phyloP scores from a whole-genome alignment of 257 asterid genomes.

The Plantago major region DNA sequence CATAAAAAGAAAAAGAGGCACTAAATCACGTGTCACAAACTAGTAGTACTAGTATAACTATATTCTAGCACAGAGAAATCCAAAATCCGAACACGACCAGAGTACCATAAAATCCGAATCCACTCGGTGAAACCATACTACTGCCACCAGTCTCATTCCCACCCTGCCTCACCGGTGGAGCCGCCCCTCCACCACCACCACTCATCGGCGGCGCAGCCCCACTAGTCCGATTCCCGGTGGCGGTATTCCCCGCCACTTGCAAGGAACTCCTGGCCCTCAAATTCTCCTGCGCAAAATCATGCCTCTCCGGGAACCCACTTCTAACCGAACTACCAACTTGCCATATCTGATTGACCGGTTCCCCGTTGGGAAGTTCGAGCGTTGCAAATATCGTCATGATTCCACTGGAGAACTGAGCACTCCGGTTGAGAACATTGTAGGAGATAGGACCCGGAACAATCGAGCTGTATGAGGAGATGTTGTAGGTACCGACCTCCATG shows the following conservation, averaged over 20 bases:
- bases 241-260: slow-evolving; percentile 19
- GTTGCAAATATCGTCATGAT: slow-evolving; percentile 54
- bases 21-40: not conserved
- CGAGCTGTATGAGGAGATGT: slow-evolving; percentile 36
- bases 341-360: slow-evolving; percentile 40
- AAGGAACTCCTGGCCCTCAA: slow-evolving; percentile 30
- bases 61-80: not conserved
- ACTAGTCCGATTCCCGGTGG: not conserved
- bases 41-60: no score
- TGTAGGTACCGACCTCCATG: slow-evolving; percentile 47
- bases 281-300: slow-evolving; percentile 26
- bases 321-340: slow-evolving; percentile 35
- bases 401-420: slow-evolving; percentile 42
- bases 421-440: slow-evolving; percentile 35
- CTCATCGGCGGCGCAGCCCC: not conserved
- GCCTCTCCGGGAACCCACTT: slow-evolving; percentile 30
- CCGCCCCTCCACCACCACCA: not conserved
- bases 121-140: not conserved
- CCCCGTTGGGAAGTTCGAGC: slow-evolving; percentile 28
- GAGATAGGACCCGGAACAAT: slow-evolving; percentile 41
- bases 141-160: not conserved
- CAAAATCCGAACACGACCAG: slow-evolving; percentile 7
- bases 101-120: slow-evolving; percentile 2
- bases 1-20: not conserved
- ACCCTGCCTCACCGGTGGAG: not conserved